Conservation (phyloP, 2,329 filamentous ascomycete species). For the Dothideomycetes sp. region DNA sequence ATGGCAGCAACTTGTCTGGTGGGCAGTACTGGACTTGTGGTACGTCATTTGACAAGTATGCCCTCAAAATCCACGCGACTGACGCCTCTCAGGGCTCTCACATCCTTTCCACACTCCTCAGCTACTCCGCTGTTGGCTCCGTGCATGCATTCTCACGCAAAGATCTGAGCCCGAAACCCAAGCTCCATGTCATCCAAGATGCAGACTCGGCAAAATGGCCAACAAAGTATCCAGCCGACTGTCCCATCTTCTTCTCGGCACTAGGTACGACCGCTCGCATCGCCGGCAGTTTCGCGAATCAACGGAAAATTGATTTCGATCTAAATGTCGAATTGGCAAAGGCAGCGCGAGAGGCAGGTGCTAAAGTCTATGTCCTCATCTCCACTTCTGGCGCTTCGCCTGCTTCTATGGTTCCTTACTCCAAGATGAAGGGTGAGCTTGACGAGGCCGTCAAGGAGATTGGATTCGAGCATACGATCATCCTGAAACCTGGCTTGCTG, state of each 20-base stretch:
- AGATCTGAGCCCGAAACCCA: no score
- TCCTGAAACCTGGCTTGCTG: slow-evolving; percentile 65
- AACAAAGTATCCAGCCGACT: no score
- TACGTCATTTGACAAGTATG: no score
- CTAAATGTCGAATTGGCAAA: slow-evolving; percentile 70
- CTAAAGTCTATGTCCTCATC: slow-evolving; percentile 66
- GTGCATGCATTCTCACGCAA: no score
- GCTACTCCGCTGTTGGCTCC: no score
- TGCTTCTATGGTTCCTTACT: slow-evolving; percentile 44
- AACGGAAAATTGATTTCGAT: slow-evolving; percentile 82
- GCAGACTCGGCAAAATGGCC: no score
- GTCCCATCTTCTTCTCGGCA: slow-evolving; percentile 59
- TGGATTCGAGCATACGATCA: slow-evolving; percentile 67
- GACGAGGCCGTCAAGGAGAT: slow-evolving; percentile 65
- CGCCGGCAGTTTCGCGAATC: slow-evolving; percentile 66
- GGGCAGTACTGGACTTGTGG: no score
- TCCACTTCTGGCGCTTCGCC: slow-evolving; percentile 45
- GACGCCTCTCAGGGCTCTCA: no score
- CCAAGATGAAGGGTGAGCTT: slow-evolving; percentile 74
- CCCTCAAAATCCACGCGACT: no score
- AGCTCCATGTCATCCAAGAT: no score
- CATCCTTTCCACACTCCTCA: no score
- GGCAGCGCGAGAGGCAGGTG: slow-evolving; percentile 61
- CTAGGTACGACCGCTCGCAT: slow-evolving; percentile 71
- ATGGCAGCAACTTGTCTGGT: no score